Conservation (phyloP, 306 rosid genomes). For the Benincasa hispida region DNA sequence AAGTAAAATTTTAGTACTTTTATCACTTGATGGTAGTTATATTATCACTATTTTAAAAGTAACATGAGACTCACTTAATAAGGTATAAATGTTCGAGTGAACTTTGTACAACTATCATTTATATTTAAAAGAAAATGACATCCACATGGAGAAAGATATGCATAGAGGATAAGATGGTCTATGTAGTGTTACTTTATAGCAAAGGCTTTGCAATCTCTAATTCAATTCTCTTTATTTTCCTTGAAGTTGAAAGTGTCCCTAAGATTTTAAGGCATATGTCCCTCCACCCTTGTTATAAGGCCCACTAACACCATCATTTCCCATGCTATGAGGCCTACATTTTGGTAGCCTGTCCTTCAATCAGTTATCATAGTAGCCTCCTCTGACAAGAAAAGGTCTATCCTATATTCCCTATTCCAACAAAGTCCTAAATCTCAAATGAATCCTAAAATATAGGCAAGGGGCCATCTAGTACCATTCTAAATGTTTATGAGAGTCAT, state of each 20-base stretch:
- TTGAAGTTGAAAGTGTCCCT: not conserved
- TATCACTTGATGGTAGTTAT: no score
- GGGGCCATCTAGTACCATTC: no score
- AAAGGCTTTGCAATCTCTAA: not conserved
- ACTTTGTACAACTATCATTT: not conserved
- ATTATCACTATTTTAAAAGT: no score
- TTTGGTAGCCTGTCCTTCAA: not conserved
- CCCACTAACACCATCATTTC: conserved; percentile 1
- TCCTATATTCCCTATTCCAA: not conserved
- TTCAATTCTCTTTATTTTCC: not conserved
- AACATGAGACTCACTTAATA: not conserved
- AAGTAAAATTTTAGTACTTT: no score
- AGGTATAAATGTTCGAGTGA: not conserved
- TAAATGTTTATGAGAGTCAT: no score
- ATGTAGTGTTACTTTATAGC: not conserved
- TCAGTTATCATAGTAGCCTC: not conserved
- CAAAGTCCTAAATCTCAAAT: no score
- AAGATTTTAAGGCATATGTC: not conserved
- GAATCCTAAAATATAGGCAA: no score
- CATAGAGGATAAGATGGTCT: not conserved
- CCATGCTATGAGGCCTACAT: not conserved
- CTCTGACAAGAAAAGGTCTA: not conserved
- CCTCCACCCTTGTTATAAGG: not conserved
- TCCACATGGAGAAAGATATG: no score
- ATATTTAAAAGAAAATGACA: not conserved